These are phyloP conservation scores for Balakata baccata DNA, from an alignment of 345 rosid species.

Conservation along the genomic window DNA sequence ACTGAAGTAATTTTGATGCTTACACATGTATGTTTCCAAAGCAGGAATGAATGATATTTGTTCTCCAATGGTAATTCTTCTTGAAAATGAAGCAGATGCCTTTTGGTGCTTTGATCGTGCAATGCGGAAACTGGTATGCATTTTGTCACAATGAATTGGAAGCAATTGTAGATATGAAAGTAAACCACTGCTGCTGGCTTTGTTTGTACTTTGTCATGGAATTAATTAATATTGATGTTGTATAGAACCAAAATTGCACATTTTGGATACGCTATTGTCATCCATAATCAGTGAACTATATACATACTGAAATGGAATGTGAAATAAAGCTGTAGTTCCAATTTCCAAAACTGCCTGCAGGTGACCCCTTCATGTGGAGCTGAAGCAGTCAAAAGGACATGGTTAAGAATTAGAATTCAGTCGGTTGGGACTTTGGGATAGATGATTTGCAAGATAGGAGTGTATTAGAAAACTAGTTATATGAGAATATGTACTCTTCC, in stretches of 20 bases:
- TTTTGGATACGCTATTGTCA: neutral
- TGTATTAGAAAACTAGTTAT: neutral
- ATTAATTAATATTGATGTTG: neutral
- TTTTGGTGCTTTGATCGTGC: conserved; percentile 95
- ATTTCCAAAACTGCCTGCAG: neutral
- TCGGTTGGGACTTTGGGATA: neutral
- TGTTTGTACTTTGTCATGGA: neutral
- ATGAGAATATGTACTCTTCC: neutral
- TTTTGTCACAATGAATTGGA: neutral
- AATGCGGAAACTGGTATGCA: conserved; percentile 81
- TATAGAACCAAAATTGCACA: neutral
- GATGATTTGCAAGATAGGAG: neutral
- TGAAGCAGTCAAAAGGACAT: conserved; percentile 1
- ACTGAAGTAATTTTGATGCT: conserved; percentile 1
- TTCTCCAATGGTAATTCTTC: conserved; percentile 87
- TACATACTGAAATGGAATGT: neutral
- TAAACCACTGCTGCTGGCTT: neutral
- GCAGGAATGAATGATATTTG: conserved; percentile 97
- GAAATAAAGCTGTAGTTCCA: neutral
- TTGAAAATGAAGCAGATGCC: conserved; percentile 90
- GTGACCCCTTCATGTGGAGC: neutral
- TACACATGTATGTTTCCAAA: conserved; percentile 17
- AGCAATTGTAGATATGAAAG: neutral
- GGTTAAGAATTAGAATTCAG: neutral
- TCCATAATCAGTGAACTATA: neutral